These are phyloP conservation scores for Saksenaea oblongispora DNA, from an alignment of 371 early-diverging fungal species.

Conservation along the genomic window DNA sequence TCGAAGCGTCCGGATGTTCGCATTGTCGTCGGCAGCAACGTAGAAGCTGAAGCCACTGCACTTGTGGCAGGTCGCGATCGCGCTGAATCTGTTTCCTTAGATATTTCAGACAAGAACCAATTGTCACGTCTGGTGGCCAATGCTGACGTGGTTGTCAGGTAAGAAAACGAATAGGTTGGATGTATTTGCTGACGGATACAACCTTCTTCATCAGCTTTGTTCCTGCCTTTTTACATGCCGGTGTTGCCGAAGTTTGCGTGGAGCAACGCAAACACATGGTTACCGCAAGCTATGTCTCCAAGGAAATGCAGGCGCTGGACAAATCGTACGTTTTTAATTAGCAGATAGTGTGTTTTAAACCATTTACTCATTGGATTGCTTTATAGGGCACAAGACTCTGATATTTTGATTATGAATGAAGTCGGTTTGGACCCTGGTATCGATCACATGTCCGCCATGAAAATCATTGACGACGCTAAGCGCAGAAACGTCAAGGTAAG, in stretches of 20 bases:
- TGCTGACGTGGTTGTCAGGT: constrained; percentile 91
- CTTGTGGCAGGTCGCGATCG: constrained; percentile 62
- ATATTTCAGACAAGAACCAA: constrained; percentile 48
- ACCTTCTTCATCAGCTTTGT: constrained; percentile 67
- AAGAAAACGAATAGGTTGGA: neutral
- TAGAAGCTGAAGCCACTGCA: constrained; percentile 64
- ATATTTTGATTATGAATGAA: constrained; percentile 92
- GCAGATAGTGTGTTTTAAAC: neutral
- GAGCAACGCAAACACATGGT: constrained; percentile 91
- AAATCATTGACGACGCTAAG: constrained; percentile 88
- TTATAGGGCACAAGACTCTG: constrained; percentile 77
- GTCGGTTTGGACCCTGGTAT: constrained; percentile 98
- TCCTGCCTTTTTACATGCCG: constrained; percentile 91
- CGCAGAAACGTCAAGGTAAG: constrained; percentile 53
- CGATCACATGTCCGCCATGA: constrained; percentile 97
- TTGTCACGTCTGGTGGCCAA: constrained; percentile 70
- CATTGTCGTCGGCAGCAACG: constrained; percentile 85
- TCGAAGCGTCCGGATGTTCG: constrained; percentile 61
- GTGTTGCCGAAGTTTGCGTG: constrained; percentile 82
- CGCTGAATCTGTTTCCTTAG: constrained; percentile 52
- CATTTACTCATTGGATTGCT: constrained; percentile 6
- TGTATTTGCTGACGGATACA: neutral
- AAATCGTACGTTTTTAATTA: constrained; percentile 46
- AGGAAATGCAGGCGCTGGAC: constrained; percentile 83
- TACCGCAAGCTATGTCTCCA: constrained; percentile 94